These are phyloP conservation scores for Tricholoma flavovirens DNA, from an alignment of 768 basidiomycete species.

Conservation along the genomic window DNA sequence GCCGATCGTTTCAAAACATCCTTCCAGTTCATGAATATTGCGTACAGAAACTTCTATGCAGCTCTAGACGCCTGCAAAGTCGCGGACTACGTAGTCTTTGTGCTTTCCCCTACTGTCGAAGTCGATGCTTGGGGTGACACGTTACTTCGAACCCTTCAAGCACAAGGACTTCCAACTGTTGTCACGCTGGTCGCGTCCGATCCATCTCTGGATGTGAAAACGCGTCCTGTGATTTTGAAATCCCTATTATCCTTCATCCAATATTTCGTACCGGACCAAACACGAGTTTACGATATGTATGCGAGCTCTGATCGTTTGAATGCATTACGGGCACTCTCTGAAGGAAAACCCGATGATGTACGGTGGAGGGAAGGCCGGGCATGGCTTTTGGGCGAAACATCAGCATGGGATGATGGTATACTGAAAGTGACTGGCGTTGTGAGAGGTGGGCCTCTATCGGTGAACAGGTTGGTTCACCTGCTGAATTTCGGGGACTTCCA, in stretches of 20 bases:
- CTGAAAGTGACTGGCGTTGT: constrained; percentile 80
- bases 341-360: constrained; percentile 75
- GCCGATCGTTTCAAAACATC: constrained; percentile 89
- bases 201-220: constrained; percentile 50
- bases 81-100: constrained; percentile 86
- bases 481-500: constrained; percentile 88
- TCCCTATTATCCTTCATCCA: constrained; percentile 91
- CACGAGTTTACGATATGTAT: constrained; percentile 70
- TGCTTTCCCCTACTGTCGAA: constrained; percentile 76
- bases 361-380: constrained; percentile 79
- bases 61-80: constrained; percentile 82
- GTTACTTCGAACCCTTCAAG: constrained; percentile 80
- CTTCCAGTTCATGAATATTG: constrained; percentile 79
- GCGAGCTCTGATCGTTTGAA: constrained; percentile 60
- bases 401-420: constrained; percentile 55
- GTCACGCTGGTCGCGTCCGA: constrained; percentile 67
- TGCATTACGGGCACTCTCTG: constrained; percentile 72
- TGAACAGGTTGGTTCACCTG: constrained; percentile 82
- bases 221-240: constrained; percentile 65
- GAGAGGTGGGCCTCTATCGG: constrained; percentile 72
- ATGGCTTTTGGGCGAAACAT: constrained; percentile 63
- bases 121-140: constrained; percentile 85
- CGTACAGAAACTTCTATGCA: constrained; percentile 65
- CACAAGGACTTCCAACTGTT: constrained; percentile 84
- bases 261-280: constrained; percentile 87